A percentile compares a stretch with the other conserved stretches of the same genome.
Conservation (phyloP, 352 stramenopile species). For the Pythium biforme region DNA sequence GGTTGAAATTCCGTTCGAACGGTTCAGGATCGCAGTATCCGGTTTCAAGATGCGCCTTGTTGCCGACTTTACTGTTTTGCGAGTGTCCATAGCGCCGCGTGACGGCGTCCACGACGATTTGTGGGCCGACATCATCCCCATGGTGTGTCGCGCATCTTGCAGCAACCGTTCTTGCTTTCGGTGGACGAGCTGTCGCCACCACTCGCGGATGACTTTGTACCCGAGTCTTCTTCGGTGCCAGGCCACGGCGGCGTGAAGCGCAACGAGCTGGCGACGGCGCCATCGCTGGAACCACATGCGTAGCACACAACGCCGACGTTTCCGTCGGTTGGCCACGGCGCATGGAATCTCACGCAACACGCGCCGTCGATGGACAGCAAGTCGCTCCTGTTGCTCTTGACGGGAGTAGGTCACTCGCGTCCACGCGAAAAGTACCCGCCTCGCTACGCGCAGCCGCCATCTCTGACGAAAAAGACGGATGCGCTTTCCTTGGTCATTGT, state of each 20-base stretch:
- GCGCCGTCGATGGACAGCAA: neutral
- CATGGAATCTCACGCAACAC: slow-evolving; percentile 2
- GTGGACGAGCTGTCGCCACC: slow-evolving; percentile 49
- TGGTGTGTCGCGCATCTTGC: slow-evolving; percentile 33
- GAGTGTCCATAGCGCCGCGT: neutral
- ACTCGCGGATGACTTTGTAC: slow-evolving; percentile 8
- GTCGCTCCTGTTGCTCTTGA: neutral
- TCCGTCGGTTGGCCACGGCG: neutral
- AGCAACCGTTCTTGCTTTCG: slow-evolving; percentile 53
- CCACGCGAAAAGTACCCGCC: neutral
- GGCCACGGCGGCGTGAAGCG: neutral
- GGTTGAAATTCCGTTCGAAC: neutral
- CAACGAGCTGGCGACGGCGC: slow-evolving; percentile 9
- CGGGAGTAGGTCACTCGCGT: neutral
- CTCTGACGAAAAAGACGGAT: slow-evolving; percentile 30
- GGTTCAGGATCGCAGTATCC: neutral
- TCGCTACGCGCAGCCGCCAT: neutral
- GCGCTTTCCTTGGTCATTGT: slow-evolving; percentile 32
- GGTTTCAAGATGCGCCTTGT: neutral
- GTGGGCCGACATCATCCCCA: slow-evolving; percentile 42
- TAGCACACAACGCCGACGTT: neutral
- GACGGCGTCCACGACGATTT: slow-evolving; percentile 1
- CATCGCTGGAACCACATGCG: slow-evolving; percentile 24
- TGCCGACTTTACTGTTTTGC: neutral
- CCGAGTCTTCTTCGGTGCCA: neutral